phyloP scores from a whole-genome alignment of 2,329 filamentous ascomycete species.

The Xylariaceae sp. region DNA sequence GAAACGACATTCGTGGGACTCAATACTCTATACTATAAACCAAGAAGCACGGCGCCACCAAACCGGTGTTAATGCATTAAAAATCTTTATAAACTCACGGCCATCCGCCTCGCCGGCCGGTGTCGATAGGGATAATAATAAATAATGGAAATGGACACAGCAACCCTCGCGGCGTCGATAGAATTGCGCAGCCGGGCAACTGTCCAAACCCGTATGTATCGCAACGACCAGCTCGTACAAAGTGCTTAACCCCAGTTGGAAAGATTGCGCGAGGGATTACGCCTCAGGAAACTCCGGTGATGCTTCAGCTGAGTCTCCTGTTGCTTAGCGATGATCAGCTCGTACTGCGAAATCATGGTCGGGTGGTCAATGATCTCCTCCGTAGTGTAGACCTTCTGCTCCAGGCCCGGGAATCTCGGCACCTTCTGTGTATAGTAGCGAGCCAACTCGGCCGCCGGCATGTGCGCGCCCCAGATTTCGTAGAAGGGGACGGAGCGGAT shows the following conservation, averaged over 20 bases:
- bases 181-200: conserved; percentile 13
- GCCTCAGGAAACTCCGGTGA: conserved; percentile 24
- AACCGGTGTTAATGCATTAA: too few relatives aligned
- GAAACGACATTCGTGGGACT: not conserved
- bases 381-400: conserved; percentile 37
- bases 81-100: too few relatives aligned
- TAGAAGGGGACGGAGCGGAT: conserved; percentile 48
- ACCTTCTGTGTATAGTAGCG: conserved; percentile 43
- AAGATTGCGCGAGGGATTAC: conserved; percentile 18
- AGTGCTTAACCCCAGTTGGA: conserved; percentile 26
- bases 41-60: too few relatives aligned
- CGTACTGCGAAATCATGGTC: conserved; percentile 48
- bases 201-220: conserved; percentile 1
- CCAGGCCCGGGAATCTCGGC: conserved; percentile 37
- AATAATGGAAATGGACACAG: not conserved
- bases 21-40: too few relatives aligned
- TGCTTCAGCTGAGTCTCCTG: conserved; percentile 22
- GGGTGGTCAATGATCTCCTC: conserved; percentile 49
- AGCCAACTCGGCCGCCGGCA: conserved; percentile 47
- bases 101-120: too few relatives aligned
- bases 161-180: too few relatives aligned
- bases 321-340: conserved; percentile 35
- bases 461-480: conserved; percentile 47
- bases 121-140: not conserved
- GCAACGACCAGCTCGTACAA: conserved; percentile 1